Base-by-base conservation (phyloP, 2,329 filamentous ascomycete genomes). In the Aspergillus tanneri region DNA sequence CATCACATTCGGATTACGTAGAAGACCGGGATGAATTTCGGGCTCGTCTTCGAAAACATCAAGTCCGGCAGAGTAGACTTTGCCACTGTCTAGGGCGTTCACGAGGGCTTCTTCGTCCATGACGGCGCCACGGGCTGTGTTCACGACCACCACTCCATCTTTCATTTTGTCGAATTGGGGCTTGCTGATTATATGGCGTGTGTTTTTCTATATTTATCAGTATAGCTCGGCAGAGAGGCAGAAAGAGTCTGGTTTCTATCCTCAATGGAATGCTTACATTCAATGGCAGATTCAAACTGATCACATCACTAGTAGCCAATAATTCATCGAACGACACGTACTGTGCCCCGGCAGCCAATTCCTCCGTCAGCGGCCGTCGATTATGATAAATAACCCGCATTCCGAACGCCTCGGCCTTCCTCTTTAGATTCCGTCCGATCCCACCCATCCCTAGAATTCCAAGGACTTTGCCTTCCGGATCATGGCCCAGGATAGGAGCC, bases 41-140 rank as follows among this genome's bases (percentile, higher is more conserved):
- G 90, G 90, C 68, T 95, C 89, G 28, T 90, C 77, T 65, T 95
- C 89, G 62, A 84, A 95, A 41, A 95, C 89, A 65, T 95, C 89
- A 4, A 95, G 76, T 1, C 89, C 89, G 11, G 76, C 84, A 9
- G 82, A 85, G 55, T 78, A 78, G 34, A 95, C 87, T 49, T 83
- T 81, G 5, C 88, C 88, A 12, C 73, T 77, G 16, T 85, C 78
- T 2, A 95, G 76, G 1, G 88, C 88, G 36, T 82, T 72, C 5
- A 91, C 89, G 6, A 95, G 80, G 2, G 88, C 89, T 5, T 77
- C 84, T 69, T 95, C 89, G 60, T 95, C 86, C 61, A 95, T 87
- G 46, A 93, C 83, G 23, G 87, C 87, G 19, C 89, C 89, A 14
- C 89, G 84, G 8, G 89, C 88, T 0, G 89, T 92, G 72, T 93